A percentile compares a stretch with the other conserved stretches of the same genome.
Conservation (phyloP, 2,329 filamentous ascomycete genomes). For the Decorospora gaudefroyi region DNA sequence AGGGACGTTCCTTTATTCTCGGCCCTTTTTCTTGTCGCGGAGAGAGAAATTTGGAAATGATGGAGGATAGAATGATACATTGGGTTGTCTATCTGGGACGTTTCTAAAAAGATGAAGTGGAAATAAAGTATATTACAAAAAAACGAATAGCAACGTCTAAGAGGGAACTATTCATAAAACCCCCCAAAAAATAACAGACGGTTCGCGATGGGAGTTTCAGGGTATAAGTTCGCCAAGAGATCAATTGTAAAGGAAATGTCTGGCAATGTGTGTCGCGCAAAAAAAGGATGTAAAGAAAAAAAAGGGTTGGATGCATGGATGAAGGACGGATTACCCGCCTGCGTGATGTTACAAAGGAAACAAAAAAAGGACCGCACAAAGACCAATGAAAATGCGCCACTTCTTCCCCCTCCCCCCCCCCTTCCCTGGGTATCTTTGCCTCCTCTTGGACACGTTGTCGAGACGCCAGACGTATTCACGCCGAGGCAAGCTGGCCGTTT, state of each 20-base stretch:
- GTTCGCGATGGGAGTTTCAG: too few species aligned
- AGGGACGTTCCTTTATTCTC: background rate
- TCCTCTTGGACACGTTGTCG: slow-evolving; percentile 11
- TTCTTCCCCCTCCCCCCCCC: background rate
- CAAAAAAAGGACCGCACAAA: background rate
- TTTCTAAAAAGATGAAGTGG: too few species aligned
- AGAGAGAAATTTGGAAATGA: too few species aligned
- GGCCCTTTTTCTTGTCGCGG: too few species aligned
- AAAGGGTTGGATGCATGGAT: slow-evolving; percentile 6
- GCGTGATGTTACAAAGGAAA: slow-evolving; percentile 15
- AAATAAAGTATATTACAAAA: too few species aligned
- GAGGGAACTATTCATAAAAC: background rate
- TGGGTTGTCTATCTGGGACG: too few species aligned
- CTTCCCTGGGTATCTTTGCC: slow-evolving; percentile 15
- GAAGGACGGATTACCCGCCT: slow-evolving; percentile 1
- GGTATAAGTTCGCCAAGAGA: background rate
- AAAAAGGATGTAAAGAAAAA: slow-evolving; percentile 2
- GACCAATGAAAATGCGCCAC: slow-evolving; percentile 10
- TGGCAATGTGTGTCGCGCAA: slow-evolving; percentile 3
- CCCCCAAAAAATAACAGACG: background rate
- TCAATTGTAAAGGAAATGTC: slow-evolving; percentile 3
- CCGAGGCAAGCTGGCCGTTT: background rate
- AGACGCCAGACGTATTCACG: slow-evolving; percentile 7
- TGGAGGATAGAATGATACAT: too few species aligned
- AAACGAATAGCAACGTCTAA: too few species aligned